Percentiles rank a stretch among this genome's conserved stretches.
Conservation (phyloP, 345 rosid species). For the Noccaea bulbosa region DNA sequence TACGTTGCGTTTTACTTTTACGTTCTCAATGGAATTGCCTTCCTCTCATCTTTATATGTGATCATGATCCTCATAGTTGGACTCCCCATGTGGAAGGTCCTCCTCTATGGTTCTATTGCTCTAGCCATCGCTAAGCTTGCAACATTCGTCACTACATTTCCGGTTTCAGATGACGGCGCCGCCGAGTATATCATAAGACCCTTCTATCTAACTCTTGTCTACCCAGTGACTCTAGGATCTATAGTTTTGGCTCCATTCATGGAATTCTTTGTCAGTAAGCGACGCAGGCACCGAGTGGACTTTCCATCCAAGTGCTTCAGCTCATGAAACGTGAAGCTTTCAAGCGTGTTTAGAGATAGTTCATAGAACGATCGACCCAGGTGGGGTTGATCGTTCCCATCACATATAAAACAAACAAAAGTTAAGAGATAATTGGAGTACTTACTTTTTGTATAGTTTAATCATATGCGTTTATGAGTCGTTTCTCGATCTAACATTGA, state of each 20-base stretch:
- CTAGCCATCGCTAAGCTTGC: conserved; percentile 1
- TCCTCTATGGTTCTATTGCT: conserved; percentile 2
- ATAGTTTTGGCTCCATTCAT: conserved; percentile 5
- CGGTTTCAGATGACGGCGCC: neutral
- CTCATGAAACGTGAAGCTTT: too few relatives aligned
- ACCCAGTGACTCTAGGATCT: neutral
- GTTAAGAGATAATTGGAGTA: too few relatives aligned
- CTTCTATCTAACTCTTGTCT: neutral
- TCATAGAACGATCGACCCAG: too few relatives aligned
- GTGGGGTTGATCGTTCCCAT: too few relatives aligned
- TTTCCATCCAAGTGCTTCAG: conserved; percentile 6
- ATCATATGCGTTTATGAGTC: too few relatives aligned
- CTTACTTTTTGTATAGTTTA: too few relatives aligned
- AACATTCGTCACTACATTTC: neutral
- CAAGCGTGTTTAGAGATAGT: too few relatives aligned
- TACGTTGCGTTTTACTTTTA: neutral
- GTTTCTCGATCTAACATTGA: too few relatives aligned
- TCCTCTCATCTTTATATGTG: conserved; percentile 21
- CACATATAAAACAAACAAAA: too few relatives aligned
- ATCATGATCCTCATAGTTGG: conserved; percentile 29
- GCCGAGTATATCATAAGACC: rapidly evolving
- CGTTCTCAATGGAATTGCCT: conserved; percentile 27
- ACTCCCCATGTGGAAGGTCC: conserved; percentile 27
- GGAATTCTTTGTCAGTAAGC: neutral
- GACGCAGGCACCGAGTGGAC: conserved; percentile 20